A percentile compares a stretch with the other conserved stretches of the same genome.
These are phyloP conservation scores for Colletotrichum eleusines DNA, from an alignment of 2,329 filamentous ascomycete genomes.

Conservation along the genomic window DNA sequence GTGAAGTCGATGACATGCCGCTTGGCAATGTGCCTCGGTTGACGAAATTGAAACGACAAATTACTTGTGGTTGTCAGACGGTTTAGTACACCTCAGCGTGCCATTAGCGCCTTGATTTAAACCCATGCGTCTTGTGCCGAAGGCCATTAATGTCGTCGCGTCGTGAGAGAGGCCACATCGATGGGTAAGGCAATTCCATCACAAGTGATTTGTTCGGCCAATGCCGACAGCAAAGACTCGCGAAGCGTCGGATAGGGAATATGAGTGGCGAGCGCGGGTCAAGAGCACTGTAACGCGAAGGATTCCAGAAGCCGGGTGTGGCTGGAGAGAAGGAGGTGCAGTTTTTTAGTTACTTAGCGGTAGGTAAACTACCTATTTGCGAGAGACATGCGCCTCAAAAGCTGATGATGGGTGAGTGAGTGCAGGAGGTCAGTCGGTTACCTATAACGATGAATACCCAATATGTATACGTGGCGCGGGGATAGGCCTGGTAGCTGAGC, in stretches of 20 bases:
- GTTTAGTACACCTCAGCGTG: conserved; percentile 10
- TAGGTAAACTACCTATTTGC: neutral
- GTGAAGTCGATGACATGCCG: conserved; percentile 18
- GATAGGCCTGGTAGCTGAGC: conserved; percentile 20
- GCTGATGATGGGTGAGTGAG: neutral
- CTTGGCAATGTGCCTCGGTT: conserved; percentile 25
- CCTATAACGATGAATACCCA: conserved; percentile 4
- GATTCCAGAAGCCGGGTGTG: conserved; percentile 3
- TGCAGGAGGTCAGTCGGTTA: neutral
- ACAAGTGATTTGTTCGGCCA: neutral
- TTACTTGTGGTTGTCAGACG: conserved; percentile 16
- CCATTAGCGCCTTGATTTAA: conserved; percentile 8
- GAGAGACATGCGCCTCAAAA: neutral
- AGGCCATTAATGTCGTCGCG: conserved; percentile 12
- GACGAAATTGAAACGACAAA: conserved; percentile 14
- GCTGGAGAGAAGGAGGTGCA: neutral
- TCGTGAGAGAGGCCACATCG: neutral
- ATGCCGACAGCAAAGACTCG: neutral
- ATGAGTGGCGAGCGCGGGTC: conserved; percentile 1
- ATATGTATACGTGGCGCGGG: conserved; percentile 31
- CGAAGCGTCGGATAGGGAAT: conserved; percentile 1
- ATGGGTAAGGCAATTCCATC: conserved; percentile 9
- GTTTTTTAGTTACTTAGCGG: neutral
- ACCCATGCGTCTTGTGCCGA: conserved; percentile 14
- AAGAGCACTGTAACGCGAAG: conserved; percentile 3